Evolutionary conservation across 768 basidiomycete species (phyloP).

Genomic region (Russula abietina): DNA sequence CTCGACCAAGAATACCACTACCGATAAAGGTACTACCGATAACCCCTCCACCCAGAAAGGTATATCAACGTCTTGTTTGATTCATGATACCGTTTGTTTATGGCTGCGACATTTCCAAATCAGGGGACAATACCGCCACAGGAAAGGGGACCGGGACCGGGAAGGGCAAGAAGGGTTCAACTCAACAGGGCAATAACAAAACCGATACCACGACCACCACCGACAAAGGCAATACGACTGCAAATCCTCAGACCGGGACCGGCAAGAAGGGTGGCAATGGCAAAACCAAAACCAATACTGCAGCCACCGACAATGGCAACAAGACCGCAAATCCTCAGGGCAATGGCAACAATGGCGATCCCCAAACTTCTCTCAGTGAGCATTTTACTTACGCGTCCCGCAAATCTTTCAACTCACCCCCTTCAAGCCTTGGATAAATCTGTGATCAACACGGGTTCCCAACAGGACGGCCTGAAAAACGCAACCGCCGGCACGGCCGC

Average conservation of each 20-base stretch:
- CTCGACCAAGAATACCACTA: not conserved
- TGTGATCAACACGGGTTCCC: slow-evolving; percentile 52
- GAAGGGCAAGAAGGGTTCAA: too few relatives aligned
- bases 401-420: not conserved
- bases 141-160: too few relatives aligned
- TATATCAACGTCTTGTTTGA: not conserved
- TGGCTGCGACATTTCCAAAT: not conserved
- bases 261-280: too few relatives aligned
- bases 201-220: too few relatives aligned
- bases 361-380: slow-evolving; percentile 41
- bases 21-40: not conserved
- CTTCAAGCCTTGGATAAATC: slow-evolving; percentile 36
- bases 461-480: slow-evolving; percentile 41
- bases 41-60: too few relatives aligned
- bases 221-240: too few relatives aligned
- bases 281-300: too few relatives aligned
- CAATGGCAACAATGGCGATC: slow-evolving; percentile 26
- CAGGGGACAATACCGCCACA: too few relatives aligned
- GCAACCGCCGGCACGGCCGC: slow-evolving; percentile 43
- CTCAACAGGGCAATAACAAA: too few relatives aligned
- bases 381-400: not conserved
- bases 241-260: too few relatives aligned
- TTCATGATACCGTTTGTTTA: not conserved
- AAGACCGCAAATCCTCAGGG: not conserved
- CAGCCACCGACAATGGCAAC: not conserved